Evolutionary conservation across 306 rosid species (phyloP), one percentile per base, ranked within the genome.

Genomic region (Cucumis hystrix): DNA sequence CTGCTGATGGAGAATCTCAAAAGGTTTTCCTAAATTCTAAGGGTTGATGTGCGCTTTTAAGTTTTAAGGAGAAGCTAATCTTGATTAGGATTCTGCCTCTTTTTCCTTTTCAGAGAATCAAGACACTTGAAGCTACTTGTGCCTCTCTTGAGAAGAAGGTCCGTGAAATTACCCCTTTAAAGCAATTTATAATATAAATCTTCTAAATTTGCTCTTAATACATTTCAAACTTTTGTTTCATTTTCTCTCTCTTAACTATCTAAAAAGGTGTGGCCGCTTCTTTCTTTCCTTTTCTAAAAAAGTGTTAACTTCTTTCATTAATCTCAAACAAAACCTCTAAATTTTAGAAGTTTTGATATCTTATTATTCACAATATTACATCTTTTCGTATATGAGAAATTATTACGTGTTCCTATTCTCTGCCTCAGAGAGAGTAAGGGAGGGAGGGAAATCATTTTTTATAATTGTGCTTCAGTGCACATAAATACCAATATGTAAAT

Each of bases 61-160:
- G 11, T 39, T 47, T 37, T 80, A 51, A 33, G 6, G 40, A 61
- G 43, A 30, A 17, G 68, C 81, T 72, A 30, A 57, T 65, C 59
- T 82, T 30, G 41, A 75, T 85, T 67, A 76, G 20, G 59, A 47
- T 10, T 51, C 67, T 57, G 21, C 57, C 47, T 79, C 47, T 75
- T 74, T 71, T 85, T 75, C 89, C 79, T 56, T 75, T 70, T 85
- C 90, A 94, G 97, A 87, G 77, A 76, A 91, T 94, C 84, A 77
- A 72, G 68, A 79, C 81, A 5, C 97, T 91, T 51, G 92, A 93
- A 86, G 88, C 67, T 78, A 87, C 84, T 82, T 91, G 97, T 83
- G 87, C 83, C 80, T 80, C 87, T 56, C 88, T 87, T 57, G 91
- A 90, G 83, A 83, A 78, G 69, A 81, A 89, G 98, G 98, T 94